Conservation (phyloP, 2,329 filamentous ascomycete species). For the Orbilia blumenaviensis region DNA sequence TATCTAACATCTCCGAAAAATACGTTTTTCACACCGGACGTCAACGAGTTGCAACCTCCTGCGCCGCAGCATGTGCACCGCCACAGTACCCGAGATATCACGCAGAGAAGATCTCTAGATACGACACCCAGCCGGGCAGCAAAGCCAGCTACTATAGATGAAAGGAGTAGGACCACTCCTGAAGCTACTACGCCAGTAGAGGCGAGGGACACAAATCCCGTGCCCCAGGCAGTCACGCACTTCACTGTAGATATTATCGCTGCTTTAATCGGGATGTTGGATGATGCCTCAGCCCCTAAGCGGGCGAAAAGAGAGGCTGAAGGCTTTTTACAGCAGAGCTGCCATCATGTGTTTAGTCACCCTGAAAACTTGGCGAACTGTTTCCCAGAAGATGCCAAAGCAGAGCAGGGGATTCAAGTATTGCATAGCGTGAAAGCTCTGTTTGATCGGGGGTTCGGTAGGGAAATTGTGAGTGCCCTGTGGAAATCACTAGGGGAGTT, state of each 20-base stretch:
- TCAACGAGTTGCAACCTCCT: conserved; percentile 36
- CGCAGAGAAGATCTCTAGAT: conserved; percentile 53
- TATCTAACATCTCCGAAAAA: conserved; percentile 57
- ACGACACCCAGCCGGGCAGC: conserved; percentile 56
- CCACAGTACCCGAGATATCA: conserved; percentile 54
- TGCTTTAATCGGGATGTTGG: conserved; percentile 58
- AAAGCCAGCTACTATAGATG: conserved; percentile 35
- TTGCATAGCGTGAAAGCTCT: conserved; percentile 57
- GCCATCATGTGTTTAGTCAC: conserved; percentile 72
- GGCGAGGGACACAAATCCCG: conserved; percentile 61
- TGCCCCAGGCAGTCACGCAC: conserved; percentile 68
- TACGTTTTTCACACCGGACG: conserved; percentile 51
- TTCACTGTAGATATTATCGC: conserved; percentile 69
- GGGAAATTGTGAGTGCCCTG: conserved; percentile 71
- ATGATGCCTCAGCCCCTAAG: conserved; percentile 47
- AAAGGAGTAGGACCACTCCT: conserved; percentile 3
- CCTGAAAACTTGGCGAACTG: conserved; percentile 67
- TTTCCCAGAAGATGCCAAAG: conserved; percentile 71
- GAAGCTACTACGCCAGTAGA: conserved; percentile 55
- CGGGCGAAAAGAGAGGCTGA: conserved; percentile 64
- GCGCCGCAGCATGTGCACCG: conserved; percentile 34
- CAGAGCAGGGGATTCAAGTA: conserved; percentile 63
- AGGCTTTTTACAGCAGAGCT: conserved; percentile 70
- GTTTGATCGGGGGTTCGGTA: conserved; percentile 61
- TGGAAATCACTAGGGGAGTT: conserved; percentile 71